These are phyloP conservation scores for Wilhelminamyces savonicus DNA, from an alignment of 805 yeast species.

Conservation along the genomic window DNA sequence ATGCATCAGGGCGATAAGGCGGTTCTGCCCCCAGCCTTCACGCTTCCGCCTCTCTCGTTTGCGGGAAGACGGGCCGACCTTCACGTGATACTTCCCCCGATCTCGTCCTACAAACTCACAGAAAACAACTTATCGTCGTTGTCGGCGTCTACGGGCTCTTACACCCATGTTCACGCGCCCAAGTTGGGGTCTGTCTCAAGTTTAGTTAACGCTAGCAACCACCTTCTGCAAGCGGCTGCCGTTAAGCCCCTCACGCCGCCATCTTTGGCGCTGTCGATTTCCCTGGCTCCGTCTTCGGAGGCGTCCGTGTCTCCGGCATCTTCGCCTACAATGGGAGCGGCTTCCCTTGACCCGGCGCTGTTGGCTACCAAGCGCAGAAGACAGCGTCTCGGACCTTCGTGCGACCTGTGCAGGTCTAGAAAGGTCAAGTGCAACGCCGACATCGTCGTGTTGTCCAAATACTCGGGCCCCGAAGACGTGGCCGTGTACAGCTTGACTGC, in stretches of 20 bases:
- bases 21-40: neutral
- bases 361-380: conserved; percentile 29
- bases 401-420: conserved; percentile 63
- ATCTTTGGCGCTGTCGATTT: too few species aligned
- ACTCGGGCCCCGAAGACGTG: conserved; percentile 6
- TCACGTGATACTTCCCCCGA: too few species aligned
- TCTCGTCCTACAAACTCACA: too few species aligned
- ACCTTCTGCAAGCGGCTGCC: too few species aligned
- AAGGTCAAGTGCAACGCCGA: conserved; percentile 73
- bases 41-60: too few species aligned
- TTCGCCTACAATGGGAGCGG: conserved; percentile 8
- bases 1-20: conserved; percentile 22
- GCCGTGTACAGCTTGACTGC: conserved; percentile 4
- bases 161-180: too few species aligned
- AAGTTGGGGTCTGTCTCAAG: too few species aligned
- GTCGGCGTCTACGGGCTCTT: too few species aligned
- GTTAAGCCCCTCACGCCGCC: too few species aligned
- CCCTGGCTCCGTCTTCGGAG: conserved; percentile 3
- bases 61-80: too few species aligned
- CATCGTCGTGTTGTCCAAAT: conserved; percentile 34
- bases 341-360: conserved; percentile 1
- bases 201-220: too few species aligned
- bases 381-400: conserved; percentile 70
- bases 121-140: too few species aligned
- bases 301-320: conserved; percentile 13